phyloP scores from a whole-genome alignment of 2,329 filamentous ascomycete genomes.

The Colletotrichum sp. region DNA sequence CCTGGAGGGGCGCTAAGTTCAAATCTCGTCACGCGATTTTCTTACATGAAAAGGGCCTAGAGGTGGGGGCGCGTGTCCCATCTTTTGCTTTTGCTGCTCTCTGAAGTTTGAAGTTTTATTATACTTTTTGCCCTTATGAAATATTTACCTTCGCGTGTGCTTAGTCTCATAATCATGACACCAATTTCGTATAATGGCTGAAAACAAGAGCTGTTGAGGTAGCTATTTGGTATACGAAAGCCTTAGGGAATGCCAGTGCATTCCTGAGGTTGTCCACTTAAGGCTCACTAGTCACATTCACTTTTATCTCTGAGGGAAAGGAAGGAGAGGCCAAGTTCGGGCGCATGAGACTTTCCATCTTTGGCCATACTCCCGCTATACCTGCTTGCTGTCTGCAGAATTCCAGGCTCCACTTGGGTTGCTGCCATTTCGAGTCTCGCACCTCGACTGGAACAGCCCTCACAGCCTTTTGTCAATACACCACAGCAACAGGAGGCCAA shows the following conservation, averaged over 20 bases:
- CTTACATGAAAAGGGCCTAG: background rate
- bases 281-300: background rate
- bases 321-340: background rate
- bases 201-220: background rate
- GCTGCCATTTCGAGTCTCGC: background rate
- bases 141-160: too few relatives aligned
- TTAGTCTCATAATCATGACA: too few relatives aligned
- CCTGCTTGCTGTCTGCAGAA: background rate
- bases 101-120: background rate
- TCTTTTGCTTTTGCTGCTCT: background rate
- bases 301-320: background rate
- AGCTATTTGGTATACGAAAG: background rate
- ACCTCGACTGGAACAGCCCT: background rate
- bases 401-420: background rate
- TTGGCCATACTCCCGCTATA: background rate
- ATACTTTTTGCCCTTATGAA: too few relatives aligned
- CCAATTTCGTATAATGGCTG: too few relatives aligned
- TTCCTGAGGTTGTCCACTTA: rapidly evolving
- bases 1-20: background rate
- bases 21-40: background rate
- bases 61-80: background rate
- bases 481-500: background rate
- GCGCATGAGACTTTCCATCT: background rate
- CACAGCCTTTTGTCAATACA: background rate
- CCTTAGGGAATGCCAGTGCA: background rate